A percentile compares a stretch with the other conserved stretches of the same genome.
phyloP scores from a whole-genome alignment of 2,329 filamentous ascomycete species.

The Clarireedia monteithiana region DNA sequence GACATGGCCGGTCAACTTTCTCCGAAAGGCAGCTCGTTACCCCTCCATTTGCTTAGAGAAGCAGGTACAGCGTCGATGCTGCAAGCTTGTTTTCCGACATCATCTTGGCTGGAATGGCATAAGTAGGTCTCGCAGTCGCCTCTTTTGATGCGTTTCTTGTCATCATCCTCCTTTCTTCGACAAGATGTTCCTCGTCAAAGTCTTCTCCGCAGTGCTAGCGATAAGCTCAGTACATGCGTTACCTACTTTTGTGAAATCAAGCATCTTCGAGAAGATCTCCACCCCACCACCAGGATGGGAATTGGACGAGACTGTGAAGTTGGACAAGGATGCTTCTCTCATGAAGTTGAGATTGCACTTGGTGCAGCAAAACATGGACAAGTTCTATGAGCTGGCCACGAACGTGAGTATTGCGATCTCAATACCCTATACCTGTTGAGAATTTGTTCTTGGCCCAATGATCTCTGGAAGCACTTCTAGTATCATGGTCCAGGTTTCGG shows the following conservation, averaged over 20 bases:
- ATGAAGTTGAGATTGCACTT: slow-evolving; percentile 25
- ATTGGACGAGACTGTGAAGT: slow-evolving; percentile 12
- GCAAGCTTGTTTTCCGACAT: slow-evolving; percentile 1
- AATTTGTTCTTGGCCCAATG: no score
- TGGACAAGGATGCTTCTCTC: slow-evolving; percentile 21
- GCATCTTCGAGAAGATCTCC: slow-evolving; percentile 19
- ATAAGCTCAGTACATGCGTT: slow-evolving; percentile 3
- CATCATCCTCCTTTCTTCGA: slow-evolving; percentile 2
- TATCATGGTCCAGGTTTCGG: no score
- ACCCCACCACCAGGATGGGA: slow-evolving; percentile 23
- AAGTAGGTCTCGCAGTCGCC: slow-evolving; percentile 3
- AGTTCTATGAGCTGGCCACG: slow-evolving; percentile 26
- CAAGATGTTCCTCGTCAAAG: slow-evolving; percentile 9
- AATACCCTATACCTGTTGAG: no score
- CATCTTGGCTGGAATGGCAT: slow-evolving; percentile 6
- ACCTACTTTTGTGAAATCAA: slow-evolving; percentile 12
- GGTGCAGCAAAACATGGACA: slow-evolving; percentile 23
- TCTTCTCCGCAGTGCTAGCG: slow-evolving; percentile 6
- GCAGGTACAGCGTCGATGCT: slow-evolving; percentile 5
- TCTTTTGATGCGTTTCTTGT: neutral
- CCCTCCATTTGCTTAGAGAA: slow-evolving; percentile 4
- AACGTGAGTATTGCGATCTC: slow-evolving; percentile 16
- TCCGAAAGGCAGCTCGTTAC: slow-evolving; percentile 1
- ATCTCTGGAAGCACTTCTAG: no score
- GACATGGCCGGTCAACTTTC: neutral